These are phyloP conservation scores for Cryoendolithus antarcticus DNA, from an alignment of 2,329 filamentous ascomycete genomes.

Conservation along the genomic window DNA sequence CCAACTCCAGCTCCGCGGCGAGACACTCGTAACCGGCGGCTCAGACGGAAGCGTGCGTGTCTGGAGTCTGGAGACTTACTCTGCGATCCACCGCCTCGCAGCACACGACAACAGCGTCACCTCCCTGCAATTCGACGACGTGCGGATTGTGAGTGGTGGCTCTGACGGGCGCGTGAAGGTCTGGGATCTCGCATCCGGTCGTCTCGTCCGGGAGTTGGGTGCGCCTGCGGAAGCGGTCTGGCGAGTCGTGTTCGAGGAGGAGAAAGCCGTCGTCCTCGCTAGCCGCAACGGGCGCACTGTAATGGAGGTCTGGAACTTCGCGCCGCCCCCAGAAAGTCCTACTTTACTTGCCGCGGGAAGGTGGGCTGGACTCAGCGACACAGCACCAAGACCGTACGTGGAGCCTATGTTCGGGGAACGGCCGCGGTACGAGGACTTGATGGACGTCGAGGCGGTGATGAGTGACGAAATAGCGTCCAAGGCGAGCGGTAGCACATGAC, in stretches of 20 bases:
- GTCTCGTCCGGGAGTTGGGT: slow-evolving; percentile 80
- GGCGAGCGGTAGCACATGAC: too few species aligned
- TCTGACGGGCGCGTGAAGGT: slow-evolving; percentile 95
- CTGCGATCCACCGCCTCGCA: slow-evolving; percentile 83
- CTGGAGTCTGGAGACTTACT: slow-evolving; percentile 85
- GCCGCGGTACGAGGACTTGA: slow-evolving; percentile 9
- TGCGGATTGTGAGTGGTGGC: slow-evolving; percentile 85
- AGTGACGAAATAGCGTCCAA: too few species aligned
- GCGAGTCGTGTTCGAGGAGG: slow-evolving; percentile 95
- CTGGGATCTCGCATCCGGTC: slow-evolving; percentile 89
- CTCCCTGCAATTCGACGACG: slow-evolving; percentile 92
- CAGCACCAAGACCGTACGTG: slow-evolving; percentile 12
- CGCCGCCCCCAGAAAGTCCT: slow-evolving; percentile 55
- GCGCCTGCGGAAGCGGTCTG: slow-evolving; percentile 89
- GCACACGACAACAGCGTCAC: slow-evolving; percentile 98
- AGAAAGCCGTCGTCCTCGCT: slow-evolving; percentile 94
- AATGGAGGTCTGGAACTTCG: slow-evolving; percentile 98
- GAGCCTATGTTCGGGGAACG: slow-evolving; percentile 18
- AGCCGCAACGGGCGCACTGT: slow-evolving; percentile 74
- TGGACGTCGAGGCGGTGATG: too few species aligned
- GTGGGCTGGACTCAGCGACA: not conserved
- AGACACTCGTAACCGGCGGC: slow-evolving; percentile 89
- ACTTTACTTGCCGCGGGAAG: slow-evolving; percentile 4
- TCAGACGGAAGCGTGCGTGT: slow-evolving; percentile 93
- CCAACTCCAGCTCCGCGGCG: slow-evolving; percentile 87